phyloP scores from a whole-genome alignment of 2,329 filamentous ascomycete species.

The Diplodia intermedia region DNA sequence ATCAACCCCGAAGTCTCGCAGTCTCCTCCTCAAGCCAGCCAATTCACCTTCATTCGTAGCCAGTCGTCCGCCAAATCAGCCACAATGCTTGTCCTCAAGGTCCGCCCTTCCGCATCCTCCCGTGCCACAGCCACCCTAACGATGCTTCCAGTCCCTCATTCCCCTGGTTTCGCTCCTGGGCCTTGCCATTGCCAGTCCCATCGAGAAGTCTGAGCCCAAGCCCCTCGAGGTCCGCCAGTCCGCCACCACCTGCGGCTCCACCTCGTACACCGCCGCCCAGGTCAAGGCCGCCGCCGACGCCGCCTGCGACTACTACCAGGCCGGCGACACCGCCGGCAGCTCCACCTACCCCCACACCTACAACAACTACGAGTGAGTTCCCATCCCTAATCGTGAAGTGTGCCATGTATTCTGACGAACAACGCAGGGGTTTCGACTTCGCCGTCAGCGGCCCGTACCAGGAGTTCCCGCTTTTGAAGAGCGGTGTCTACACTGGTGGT shows the following conservation, averaged over 20 bases:
- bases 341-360: slow-evolving; percentile 65
- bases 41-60: neutral
- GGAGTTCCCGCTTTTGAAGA: slow-evolving; percentile 66
- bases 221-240: slow-evolving; percentile 51
- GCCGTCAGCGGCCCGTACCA: slow-evolving; percentile 64
- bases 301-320: slow-evolving; percentile 60
- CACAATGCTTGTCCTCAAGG: slow-evolving; percentile 28
- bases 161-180: slow-evolving; percentile 33
- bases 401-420: neutral
- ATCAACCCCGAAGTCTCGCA: neutral
- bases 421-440: slow-evolving; percentile 62
- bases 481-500: slow-evolving; percentile 64
- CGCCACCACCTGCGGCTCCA: slow-evolving; percentile 61
- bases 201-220: slow-evolving; percentile 10
- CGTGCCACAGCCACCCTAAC: slow-evolving; percentile 28
- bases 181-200: slow-evolving; percentile 37
- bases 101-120: neutral
- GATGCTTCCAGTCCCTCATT: slow-evolving; percentile 22
- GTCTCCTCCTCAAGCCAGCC: neutral
- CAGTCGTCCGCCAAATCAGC: neutral
- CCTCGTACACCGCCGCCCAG: slow-evolving; percentile 59
- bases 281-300: slow-evolving; percentile 59
- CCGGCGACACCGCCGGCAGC: slow-evolving; percentile 47
- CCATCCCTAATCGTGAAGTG: neutral
- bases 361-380: slow-evolving; percentile 61